Conservation (phyloP, 805 yeast species). For the Cyberlindnera xylosilytica region DNA sequence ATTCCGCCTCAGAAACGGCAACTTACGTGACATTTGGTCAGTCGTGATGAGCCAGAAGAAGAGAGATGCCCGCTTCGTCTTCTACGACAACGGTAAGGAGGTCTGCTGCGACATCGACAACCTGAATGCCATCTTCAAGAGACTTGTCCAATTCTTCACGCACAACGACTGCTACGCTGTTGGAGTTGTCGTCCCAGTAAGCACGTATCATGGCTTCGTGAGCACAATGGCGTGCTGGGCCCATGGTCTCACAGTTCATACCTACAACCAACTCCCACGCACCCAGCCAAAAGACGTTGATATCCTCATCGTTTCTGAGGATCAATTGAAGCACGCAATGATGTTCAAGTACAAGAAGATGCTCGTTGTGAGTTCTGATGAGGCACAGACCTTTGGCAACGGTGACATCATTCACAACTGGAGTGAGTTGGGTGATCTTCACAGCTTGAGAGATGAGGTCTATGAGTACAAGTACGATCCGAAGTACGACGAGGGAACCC, state of each 20-base stretch:
- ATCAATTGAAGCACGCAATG: conserved; percentile 21
- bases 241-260: conserved; percentile 37
- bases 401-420: conserved; percentile 23
- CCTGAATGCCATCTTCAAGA: conserved; percentile 31
- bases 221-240: conserved; percentile 43
- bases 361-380: conserved; percentile 29
- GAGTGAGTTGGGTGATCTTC: conserved; percentile 23
- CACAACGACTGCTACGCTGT: conserved; percentile 22
- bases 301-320: conserved; percentile 30
- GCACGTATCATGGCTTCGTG: conserved; percentile 35
- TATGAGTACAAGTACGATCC: conserved; percentile 29
- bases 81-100: conserved; percentile 24
- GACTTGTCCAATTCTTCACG: conserved; percentile 21
- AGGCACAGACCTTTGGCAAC: conserved; percentile 1
- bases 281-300: conserved; percentile 26
- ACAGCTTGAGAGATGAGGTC: conserved; percentile 6
- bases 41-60: conserved; percentile 36
- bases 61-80: conserved; percentile 22
- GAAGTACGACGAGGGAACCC: conserved; percentile 27
- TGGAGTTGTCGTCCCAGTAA: conserved; percentile 30
- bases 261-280: conserved; percentile 35
- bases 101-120: conserved; percentile 14
- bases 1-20: conserved; percentile 71
- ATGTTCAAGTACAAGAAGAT: conserved; percentile 30
- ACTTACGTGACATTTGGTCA: conserved; percentile 70